Evolutionary conservation across 129 eudicot genomes (phyloP).

Genomic region (Heracleum sosnowskyi): DNA sequence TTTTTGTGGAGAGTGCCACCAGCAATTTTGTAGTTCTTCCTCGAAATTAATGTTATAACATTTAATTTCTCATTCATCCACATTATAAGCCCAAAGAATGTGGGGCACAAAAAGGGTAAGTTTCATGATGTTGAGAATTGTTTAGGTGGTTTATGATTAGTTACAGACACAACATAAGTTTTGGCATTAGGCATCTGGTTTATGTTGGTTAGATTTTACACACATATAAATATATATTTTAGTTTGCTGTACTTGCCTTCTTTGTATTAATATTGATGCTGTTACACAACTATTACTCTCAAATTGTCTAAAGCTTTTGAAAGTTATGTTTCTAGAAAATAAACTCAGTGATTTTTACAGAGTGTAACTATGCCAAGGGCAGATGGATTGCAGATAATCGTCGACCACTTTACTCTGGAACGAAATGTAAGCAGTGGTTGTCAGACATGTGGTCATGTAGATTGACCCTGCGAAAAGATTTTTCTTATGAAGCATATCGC

Average conservation of each 20-base stretch:
- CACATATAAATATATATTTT: neutral
- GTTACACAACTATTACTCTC: neutral
- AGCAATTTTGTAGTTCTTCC: neutral
- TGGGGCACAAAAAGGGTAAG: neutral
- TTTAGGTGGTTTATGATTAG: neutral
- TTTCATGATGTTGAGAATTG: neutral
- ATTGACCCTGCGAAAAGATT: constrained; percentile 46
- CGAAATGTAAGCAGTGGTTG: constrained; percentile 45
- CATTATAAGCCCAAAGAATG: neutral
- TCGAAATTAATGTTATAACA: too few relatives aligned
- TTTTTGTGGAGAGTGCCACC: neutral
- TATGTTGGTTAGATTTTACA: neutral
- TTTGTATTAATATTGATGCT: neutral
- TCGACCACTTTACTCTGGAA: constrained; percentile 49
- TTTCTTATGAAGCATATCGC: constrained; percentile 42
- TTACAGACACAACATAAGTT: neutral
- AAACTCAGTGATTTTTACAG: constrained; percentile 15
- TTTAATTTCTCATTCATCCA: neutral
- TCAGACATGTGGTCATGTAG: constrained; percentile 68
- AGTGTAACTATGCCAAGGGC: constrained; percentile 49
- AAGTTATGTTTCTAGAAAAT: neutral
- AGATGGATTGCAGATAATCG: constrained; percentile 40
- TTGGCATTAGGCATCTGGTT: neutral
- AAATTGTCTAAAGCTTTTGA: neutral
- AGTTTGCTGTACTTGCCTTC: neutral